A percentile compares a stretch with the other conserved stretches of the same genome.
Conservation (phyloP, 2,329 filamentous ascomycete species). For the Penicillium vulpinum region DNA sequence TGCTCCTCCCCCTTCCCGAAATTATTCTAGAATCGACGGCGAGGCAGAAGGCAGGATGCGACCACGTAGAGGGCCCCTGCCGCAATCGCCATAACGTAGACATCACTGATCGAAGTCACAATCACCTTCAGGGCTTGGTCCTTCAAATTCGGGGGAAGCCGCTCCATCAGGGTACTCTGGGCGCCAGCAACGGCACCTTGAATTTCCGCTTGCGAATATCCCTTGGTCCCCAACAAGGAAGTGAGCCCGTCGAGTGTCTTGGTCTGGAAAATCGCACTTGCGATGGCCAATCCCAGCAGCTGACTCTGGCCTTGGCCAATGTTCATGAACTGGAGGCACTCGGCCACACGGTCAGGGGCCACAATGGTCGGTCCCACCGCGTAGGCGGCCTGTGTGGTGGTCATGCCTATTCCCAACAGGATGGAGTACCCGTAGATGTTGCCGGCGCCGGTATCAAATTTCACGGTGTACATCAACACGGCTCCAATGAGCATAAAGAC, state of each 20-base stretch:
- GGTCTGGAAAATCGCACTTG: conserved; percentile 12
- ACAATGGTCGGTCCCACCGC: background rate
- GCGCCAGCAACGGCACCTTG: background rate
- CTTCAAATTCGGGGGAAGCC: background rate
- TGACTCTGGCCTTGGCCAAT: conserved; percentile 11
- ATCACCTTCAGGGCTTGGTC: background rate
- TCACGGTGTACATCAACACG: background rate
- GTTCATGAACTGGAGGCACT: conserved; percentile 8
- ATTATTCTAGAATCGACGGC: background rate
- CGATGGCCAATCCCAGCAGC: conserved; percentile 13
- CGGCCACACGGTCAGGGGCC: background rate
- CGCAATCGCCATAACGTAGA: background rate
- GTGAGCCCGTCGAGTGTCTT: background rate
- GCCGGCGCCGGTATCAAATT: background rate
- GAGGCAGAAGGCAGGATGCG: background rate
- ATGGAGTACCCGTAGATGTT: background rate
- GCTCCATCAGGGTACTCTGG: background rate
- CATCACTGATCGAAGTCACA: background rate
- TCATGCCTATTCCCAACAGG: background rate
- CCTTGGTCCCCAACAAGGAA: background rate
- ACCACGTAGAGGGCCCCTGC: background rate
- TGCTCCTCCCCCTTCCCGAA: background rate
- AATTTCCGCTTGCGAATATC: background rate
- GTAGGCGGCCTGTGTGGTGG: background rate
- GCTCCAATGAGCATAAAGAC: background rate